A percentile compares a stretch with the other conserved stretches of the same genome.
phyloP scores from a whole-genome alignment of 1,284 basidiomycete species.

The Bjerkandera adusta region DNA sequence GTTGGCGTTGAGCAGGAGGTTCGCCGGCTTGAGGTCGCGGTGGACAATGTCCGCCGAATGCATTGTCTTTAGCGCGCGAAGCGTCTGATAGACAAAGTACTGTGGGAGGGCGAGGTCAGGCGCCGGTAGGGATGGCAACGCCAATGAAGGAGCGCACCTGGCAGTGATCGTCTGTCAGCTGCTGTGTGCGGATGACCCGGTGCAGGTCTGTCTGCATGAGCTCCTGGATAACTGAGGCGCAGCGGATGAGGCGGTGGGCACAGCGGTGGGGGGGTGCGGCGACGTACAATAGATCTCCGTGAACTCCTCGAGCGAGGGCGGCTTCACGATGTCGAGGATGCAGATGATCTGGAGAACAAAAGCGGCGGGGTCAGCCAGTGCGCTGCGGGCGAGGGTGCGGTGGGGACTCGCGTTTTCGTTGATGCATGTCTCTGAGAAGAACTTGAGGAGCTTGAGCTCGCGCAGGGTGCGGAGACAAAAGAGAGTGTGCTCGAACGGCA shows the following conservation, averaged over 20 bases:
- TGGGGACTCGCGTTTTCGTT: slow-evolving; percentile 62
- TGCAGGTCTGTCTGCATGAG: slow-evolving; percentile 92
- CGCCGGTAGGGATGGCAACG: no score
- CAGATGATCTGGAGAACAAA: slow-evolving; percentile 64
- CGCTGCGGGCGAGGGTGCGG: slow-evolving; percentile 13
- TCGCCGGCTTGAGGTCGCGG: slow-evolving; percentile 81
- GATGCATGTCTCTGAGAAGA: slow-evolving; percentile 80
- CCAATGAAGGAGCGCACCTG: slow-evolving; percentile 47
- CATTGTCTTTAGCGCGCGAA: slow-evolving; percentile 82
- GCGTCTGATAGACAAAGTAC: slow-evolving; percentile 76
- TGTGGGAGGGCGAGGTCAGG: slow-evolving; percentile 25
- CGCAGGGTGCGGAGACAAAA: slow-evolving; percentile 77
- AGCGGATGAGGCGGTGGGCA: background rate
- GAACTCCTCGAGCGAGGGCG: slow-evolving; percentile 72
- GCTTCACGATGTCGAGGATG: slow-evolving; percentile 85
- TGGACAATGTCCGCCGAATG: slow-evolving; percentile 82
- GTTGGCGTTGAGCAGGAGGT: slow-evolving; percentile 79
- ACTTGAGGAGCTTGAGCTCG: slow-evolving; percentile 80
- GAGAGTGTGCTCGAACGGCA: slow-evolving; percentile 83
- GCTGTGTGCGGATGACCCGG: slow-evolving; percentile 87
- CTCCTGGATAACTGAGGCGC: slow-evolving; percentile 73
- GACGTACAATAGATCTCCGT: slow-evolving; percentile 78
- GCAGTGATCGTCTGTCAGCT: slow-evolving; percentile 87
- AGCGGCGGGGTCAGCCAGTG: slow-evolving; percentile 2
- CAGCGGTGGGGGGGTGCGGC: slow-evolving; percentile 5